Conservation (phyloP, 495 filamentous ascomycete genomes). For the Penicillium paxilli region DNA sequence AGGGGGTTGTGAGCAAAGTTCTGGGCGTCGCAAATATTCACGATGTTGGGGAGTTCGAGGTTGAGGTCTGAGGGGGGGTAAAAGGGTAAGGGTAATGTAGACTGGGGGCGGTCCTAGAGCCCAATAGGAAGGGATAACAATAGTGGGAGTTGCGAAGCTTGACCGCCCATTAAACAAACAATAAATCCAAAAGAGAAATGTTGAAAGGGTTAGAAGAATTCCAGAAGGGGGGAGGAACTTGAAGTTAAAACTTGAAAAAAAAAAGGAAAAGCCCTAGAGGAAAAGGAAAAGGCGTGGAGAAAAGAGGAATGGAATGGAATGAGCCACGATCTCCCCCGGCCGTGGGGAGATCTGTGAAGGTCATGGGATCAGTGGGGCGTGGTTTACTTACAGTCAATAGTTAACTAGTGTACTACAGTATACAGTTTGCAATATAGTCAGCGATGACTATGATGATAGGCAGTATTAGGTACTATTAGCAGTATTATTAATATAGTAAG, state of each 20-base stretch:
- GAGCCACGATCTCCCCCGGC: neutral
- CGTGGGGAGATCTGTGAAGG: neutral
- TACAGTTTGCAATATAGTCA: slow-evolving; percentile 15
- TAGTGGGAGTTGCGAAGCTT: neutral
- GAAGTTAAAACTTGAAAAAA: neutral
- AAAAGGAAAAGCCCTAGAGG: neutral
- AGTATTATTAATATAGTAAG: too few species aligned
- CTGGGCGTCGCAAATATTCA: neutral
- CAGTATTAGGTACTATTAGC: too few species aligned
- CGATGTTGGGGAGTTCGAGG: neutral
- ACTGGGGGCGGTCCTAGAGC: slow-evolving; percentile 15
- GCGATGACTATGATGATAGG: too few species aligned
- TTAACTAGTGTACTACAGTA: too few species aligned
- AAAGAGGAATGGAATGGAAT: neutral
- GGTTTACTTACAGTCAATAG: too few species aligned
- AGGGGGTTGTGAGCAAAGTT: too few species aligned
- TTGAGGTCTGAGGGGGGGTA: slow-evolving; percentile 3
- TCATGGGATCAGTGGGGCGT: neutral
- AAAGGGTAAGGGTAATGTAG: neutral
- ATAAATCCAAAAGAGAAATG: neutral
- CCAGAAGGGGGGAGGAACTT: neutral
- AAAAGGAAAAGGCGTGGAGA: neutral
- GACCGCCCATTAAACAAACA: neutral
- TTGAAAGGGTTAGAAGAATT: neutral
- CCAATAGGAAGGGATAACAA: slow-evolving; percentile 19